Percentiles rank a stretch among this genome's conserved stretches.
These are phyloP conservation scores for Beauveria scarabaeidicola DNA, from an alignment of 2,329 filamentous ascomycete genomes.

Conservation along the genomic window DNA sequence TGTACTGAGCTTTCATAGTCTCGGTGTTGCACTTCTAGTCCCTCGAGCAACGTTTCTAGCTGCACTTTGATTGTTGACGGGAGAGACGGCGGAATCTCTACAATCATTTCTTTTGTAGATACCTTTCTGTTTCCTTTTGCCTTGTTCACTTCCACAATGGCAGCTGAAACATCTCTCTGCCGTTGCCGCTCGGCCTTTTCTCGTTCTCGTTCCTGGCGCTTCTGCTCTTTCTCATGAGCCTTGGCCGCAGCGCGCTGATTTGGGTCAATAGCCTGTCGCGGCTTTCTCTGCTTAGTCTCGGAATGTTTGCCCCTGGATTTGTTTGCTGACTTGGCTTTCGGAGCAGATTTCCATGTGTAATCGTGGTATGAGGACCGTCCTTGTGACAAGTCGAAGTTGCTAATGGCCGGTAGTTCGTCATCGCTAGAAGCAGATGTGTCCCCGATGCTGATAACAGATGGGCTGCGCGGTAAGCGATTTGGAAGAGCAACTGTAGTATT, in stretches of 20 bases:
- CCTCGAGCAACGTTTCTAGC: constrained; percentile 40
- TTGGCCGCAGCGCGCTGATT: constrained; percentile 36
- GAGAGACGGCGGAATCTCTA: constrained; percentile 56
- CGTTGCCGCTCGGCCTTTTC: constrained; percentile 53
- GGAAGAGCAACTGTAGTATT: constrained; percentile 20
- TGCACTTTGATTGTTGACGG: constrained; percentile 36
- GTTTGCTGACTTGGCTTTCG: constrained; percentile 19
- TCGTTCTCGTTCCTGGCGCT: constrained; percentile 47
- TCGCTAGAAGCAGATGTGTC: constrained; percentile 33
- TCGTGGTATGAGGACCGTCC: background rate
- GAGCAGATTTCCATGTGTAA: constrained; percentile 11
- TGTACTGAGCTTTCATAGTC: constrained; percentile 38
- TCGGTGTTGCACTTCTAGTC: constrained; percentile 39
- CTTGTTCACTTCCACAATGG: constrained; percentile 66
- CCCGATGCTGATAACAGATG: constrained; percentile 28
- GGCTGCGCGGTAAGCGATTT: constrained; percentile 20
- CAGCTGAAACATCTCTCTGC: constrained; percentile 56
- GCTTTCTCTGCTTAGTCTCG: background rate
- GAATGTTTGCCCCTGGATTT: constrained; percentile 14
- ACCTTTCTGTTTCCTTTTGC: constrained; percentile 64
- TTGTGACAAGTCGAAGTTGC: constrained; percentile 28
- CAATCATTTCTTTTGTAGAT: constrained; percentile 68
- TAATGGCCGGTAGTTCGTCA: constrained; percentile 42
- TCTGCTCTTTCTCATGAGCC: constrained; percentile 46
- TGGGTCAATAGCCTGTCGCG: background rate